Evolutionary conservation across 192 early-diverging fungal genomes (phyloP).

Genomic region (Coemansia sp.): DNA sequence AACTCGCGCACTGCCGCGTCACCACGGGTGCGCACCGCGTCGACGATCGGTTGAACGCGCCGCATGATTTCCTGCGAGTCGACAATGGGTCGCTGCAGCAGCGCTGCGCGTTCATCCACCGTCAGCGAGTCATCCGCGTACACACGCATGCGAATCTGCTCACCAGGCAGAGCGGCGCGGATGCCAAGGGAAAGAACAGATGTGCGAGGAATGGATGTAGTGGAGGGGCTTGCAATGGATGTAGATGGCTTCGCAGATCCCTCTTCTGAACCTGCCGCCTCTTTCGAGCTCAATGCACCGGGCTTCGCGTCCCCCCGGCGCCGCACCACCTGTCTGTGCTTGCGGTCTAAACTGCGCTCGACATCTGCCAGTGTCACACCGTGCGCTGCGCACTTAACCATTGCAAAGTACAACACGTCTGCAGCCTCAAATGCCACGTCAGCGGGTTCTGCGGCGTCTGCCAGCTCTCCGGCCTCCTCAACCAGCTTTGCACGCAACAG

Average conservation of each 20-base stretch:
- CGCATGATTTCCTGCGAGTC: conserved; percentile 84
- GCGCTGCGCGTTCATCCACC: conserved; percentile 52
- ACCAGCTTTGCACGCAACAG: conserved; percentile 89
- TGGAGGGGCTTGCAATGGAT: conserved; percentile 17
- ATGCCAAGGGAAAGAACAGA: conserved; percentile 41
- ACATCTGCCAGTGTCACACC: conserved; percentile 84
- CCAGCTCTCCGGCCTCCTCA: conserved; percentile 94
- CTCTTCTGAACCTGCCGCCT: neutral
- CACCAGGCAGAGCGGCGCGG: conserved; percentile 40
- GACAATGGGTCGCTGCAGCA: conserved; percentile 90
- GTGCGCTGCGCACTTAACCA: conserved; percentile 78
- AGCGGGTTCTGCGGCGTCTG: conserved; percentile 67
- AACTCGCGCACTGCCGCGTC: conserved; percentile 82
- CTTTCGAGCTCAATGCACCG: neutral
- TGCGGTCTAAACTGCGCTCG: conserved; percentile 79
- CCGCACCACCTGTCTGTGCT: conserved; percentile 80
- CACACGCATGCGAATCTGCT: conserved; percentile 72
- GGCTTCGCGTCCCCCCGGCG: conserved; percentile 95
- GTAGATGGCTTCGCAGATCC: conserved; percentile 8
- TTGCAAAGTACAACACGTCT: conserved; percentile 93
- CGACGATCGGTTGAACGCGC: conserved; percentile 87
- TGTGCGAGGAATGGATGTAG: conserved; percentile 19
- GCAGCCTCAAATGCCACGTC: conserved; percentile 96
- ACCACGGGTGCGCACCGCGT: conserved; percentile 76
- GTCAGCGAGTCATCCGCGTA: conserved; percentile 60